Conservation (phyloP, 106 monocot genomes). For the Dactylorhiza incarnata region DNA sequence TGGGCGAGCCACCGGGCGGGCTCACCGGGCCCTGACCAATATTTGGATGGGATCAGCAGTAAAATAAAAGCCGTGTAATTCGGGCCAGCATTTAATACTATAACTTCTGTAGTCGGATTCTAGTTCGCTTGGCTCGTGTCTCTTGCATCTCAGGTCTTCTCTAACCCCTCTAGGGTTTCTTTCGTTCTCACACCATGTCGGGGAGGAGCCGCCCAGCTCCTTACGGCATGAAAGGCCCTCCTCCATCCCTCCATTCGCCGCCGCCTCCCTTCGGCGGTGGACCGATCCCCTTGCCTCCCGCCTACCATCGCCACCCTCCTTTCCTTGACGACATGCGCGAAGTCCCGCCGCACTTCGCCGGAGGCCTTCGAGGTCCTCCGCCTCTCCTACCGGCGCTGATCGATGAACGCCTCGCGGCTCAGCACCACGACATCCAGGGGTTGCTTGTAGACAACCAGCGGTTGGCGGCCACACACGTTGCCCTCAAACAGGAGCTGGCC, state of each 20-base stretch:
- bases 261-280: slow-evolving; percentile 8
- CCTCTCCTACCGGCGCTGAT: slow-evolving; percentile 23
- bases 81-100: no score
- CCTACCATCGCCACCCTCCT: background rate
- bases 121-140: no score
- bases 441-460: slow-evolving; percentile 83
- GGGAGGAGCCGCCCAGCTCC: slow-evolving; percentile 20
- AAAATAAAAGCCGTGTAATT: no score
- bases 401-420: slow-evolving; percentile 57
- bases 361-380: slow-evolving; percentile 8
- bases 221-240: slow-evolving; percentile 10
- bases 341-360: slow-evolving; percentile 1
- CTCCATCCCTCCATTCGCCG: slow-evolving; percentile 6
- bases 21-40: no score
- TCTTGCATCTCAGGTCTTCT: background rate
- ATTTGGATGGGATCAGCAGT: no score
- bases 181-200: slow-evolving; percentile 2
- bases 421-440: slow-evolving; percentile 63
- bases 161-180: slow-evolving; percentile 8
- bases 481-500: slow-evolving; percentile 72
- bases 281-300: slow-evolving; percentile 2
- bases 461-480: slow-evolving; percentile 89
- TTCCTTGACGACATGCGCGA: slow-evolving; percentile 17
- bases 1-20: no score
- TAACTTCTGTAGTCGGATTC: no score